These are phyloP conservation scores for Candida germanica DNA, from an alignment of 805 yeast species.

Conservation along the genomic window DNA sequence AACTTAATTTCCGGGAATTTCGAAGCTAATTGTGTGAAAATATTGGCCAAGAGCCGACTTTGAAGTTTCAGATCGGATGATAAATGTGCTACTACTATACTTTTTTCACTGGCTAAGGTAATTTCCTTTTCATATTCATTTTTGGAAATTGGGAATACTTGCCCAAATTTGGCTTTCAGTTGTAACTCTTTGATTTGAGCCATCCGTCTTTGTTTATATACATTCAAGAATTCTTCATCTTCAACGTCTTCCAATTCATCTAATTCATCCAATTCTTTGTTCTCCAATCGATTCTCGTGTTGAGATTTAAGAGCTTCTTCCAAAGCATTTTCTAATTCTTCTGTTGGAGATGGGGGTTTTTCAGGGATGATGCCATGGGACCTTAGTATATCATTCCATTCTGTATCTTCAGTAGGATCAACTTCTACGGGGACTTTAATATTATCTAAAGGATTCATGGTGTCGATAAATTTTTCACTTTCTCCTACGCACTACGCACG, in stretches of 20 bases:
- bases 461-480: constrained; percentile 1
- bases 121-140: constrained; percentile 86
- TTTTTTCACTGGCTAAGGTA: constrained; percentile 69
- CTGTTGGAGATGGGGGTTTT: constrained; percentile 85
- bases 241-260: constrained; percentile 90
- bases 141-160: constrained; percentile 73
- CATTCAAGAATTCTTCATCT: constrained; percentile 82
- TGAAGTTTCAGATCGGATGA: constrained; percentile 67
- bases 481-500: too few relatives aligned
- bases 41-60: constrained; percentile 62
- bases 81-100: constrained; percentile 76
- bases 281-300: constrained; percentile 79
- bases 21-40: constrained; percentile 57
- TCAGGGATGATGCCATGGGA: constrained; percentile 90
- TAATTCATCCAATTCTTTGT: constrained; percentile 72
- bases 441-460: constrained; percentile 15
- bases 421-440: constrained; percentile 77
- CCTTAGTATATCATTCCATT: constrained; percentile 95
- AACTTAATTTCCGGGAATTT: constrained; percentile 82
- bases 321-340: constrained; percentile 79
- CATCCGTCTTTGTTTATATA: constrained; percentile 73
- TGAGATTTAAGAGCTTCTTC: constrained; percentile 78
- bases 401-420: constrained; percentile 95
- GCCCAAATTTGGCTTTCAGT: constrained; percentile 63
- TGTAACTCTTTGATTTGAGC: constrained; percentile 65